Percentiles rank a stretch among this genome's conserved stretches.
phyloP scores from a whole-genome alignment of 2,329 filamentous ascomycete genomes.

The Paracoccidioides lutzii region DNA sequence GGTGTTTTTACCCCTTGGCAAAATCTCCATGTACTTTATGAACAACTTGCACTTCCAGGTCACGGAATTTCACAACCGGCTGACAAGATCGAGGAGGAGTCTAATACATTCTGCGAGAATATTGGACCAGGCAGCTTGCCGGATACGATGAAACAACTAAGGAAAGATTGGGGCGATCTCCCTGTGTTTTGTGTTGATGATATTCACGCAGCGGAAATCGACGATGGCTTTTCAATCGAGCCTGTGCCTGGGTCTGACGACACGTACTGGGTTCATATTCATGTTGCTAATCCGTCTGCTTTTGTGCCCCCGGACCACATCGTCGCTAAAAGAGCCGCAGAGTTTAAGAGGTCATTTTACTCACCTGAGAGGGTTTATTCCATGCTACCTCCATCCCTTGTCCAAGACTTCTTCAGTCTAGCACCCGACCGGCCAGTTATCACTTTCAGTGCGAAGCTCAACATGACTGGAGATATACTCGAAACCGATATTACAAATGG shows the following conservation, averaged over 20 bases:
- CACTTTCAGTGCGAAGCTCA: slow-evolving; percentile 47
- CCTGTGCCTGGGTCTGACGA: slow-evolving; percentile 30
- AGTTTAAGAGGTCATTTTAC: slow-evolving; percentile 43
- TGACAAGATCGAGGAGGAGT: slow-evolving; percentile 21
- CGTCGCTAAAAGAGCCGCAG: slow-evolving; percentile 42
- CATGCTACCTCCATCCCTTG: slow-evolving; percentile 42
- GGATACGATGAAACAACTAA: slow-evolving; percentile 44
- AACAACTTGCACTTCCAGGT: slow-evolving; percentile 40
- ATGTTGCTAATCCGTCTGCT: slow-evolving; percentile 52
- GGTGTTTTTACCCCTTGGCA: slow-evolving; percentile 48
- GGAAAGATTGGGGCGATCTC: slow-evolving; percentile 45
- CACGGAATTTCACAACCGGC: slow-evolving; percentile 21
- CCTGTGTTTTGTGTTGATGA: slow-evolving; percentile 49
- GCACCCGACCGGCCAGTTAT: slow-evolving; percentile 41
- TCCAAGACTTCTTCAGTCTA: slow-evolving; percentile 43
- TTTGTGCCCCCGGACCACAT: slow-evolving; percentile 42
- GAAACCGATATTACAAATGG: slow-evolving; percentile 44
- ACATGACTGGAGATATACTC: slow-evolving; percentile 38
- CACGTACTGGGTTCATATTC: slow-evolving; percentile 47
- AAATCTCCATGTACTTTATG: slow-evolving; percentile 40
- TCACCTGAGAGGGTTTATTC: slow-evolving; percentile 41
- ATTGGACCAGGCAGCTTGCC: slow-evolving; percentile 21
- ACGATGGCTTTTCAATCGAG: slow-evolving; percentile 51
- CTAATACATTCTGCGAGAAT: slow-evolving; percentile 18
- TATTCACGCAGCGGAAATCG: slow-evolving; percentile 43